phyloP scores from a whole-genome alignment of 208 protist species.

The Trypanosoma platydactyli region DNA sequence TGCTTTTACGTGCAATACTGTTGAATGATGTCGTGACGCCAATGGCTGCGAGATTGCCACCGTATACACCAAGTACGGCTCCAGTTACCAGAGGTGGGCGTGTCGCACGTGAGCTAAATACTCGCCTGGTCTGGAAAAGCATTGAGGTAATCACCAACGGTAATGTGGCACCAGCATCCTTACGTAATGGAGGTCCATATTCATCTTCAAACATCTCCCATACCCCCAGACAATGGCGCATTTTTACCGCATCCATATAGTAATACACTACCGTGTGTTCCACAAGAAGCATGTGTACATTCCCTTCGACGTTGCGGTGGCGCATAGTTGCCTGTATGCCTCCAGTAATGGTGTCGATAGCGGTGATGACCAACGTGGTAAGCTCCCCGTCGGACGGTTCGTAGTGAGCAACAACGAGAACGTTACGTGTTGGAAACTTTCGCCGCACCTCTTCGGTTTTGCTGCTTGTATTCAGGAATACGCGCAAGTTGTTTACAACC shows the following conservation, averaged over 20 bases:
- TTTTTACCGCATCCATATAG: constrained; percentile 81
- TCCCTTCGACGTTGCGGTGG: constrained; percentile 77
- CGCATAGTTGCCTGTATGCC: constrained; percentile 70
- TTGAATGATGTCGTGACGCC: constrained; percentile 78
- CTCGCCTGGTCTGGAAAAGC: constrained; percentile 50
- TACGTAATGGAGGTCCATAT: constrained; percentile 38
- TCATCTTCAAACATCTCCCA: constrained; percentile 89
- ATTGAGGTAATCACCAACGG: constrained; percentile 78
- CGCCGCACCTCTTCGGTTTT: constrained; percentile 78
- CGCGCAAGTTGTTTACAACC: constrained; percentile 66
- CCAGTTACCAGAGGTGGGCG: constrained; percentile 69
- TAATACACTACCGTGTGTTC: constrained; percentile 85
- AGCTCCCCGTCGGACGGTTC: constrained; percentile 61
- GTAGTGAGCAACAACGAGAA: constrained; percentile 80
- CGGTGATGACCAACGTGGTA: constrained; percentile 67
- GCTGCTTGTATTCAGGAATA: constrained; percentile 73
- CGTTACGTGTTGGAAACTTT: constrained; percentile 81
- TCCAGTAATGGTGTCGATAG: constrained; percentile 83
- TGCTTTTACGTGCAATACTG: constrained; percentile 76
- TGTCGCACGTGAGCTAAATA: constrained; percentile 80
- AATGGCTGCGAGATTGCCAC: constrained; percentile 61
- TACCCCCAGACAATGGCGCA: constrained; percentile 84
- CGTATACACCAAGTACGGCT: constrained; percentile 63
- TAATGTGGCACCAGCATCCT: constrained; percentile 64
- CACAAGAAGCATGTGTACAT: constrained; percentile 77